Conservation (phyloP, 2,329 filamentous ascomycete species). For the Pezicula neosporulosa region DNA sequence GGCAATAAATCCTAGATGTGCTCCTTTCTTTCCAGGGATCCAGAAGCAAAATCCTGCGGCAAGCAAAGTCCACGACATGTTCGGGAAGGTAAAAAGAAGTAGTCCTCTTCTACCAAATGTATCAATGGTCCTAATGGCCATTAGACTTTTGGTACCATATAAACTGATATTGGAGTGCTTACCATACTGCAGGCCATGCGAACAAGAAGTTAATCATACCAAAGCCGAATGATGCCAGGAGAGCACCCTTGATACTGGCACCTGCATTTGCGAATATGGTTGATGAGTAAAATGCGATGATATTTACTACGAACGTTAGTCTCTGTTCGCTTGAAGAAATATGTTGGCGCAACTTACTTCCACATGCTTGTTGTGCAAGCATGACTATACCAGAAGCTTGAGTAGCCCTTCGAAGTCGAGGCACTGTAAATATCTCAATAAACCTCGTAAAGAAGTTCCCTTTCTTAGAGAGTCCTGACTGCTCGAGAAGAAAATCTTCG, state of each 20-base stretch:
- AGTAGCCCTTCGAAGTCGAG: constrained; percentile 67
- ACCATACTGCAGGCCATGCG: constrained; percentile 50
- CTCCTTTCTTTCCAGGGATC: constrained; percentile 33
- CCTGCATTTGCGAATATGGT: constrained; percentile 56
- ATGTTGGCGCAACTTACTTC: constrained; percentile 6
- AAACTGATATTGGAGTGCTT: no score
- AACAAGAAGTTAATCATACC: constrained; percentile 59
- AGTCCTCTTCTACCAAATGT: constrained; percentile 58
- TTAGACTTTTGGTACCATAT: no score
- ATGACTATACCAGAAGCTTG: constrained; percentile 77
- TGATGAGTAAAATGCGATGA: constrained; percentile 70
- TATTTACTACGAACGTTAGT: constrained; percentile 40
- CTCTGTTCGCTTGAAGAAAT: neutral
- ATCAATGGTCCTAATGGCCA: constrained; percentile 46
- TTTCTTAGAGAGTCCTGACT: constrained; percentile 37
- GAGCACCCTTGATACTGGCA: constrained; percentile 47
- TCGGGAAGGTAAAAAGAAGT: constrained; percentile 59
- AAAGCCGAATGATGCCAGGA: constrained; percentile 60
- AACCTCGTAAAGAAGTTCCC: constrained; percentile 61
- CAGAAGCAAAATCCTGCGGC: constrained; percentile 54
- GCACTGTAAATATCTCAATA: constrained; percentile 63
- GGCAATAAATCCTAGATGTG: constrained; percentile 34
- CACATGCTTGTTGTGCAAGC: constrained; percentile 39
- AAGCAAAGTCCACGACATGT: constrained; percentile 61
- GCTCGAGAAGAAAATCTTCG: constrained; percentile 20